Conservation (phyloP, 176 grass and related monocot genomes). For the Juncus effusus region DNA sequence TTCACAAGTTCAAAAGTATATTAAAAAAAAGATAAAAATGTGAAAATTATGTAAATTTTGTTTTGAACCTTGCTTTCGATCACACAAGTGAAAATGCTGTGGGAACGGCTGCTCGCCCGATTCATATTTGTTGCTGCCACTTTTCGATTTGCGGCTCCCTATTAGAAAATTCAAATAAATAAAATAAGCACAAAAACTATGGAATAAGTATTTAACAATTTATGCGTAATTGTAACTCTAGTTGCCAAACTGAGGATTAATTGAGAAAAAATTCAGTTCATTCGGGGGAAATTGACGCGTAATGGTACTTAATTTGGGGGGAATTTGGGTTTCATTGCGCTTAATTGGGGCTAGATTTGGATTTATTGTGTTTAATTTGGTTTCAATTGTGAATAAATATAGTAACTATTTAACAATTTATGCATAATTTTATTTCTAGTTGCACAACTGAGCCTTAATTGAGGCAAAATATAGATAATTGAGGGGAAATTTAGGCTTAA, state of each 20-base stretch:
- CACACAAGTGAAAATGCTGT: slow-evolving; percentile 95
- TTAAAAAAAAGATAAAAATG: slow-evolving; percentile 5
- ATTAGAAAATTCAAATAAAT: slow-evolving; percentile 16
- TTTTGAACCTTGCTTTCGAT: slow-evolving; percentile 90
- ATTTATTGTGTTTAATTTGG: too few species aligned
- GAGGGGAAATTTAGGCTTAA: too few species aligned
- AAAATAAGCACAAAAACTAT: not conserved
- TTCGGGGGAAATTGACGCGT: not conserved
- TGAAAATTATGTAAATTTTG: slow-evolving; percentile 16
- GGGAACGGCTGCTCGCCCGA: slow-evolving; percentile 88
- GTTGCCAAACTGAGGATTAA: not conserved
- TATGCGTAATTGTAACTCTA: too few species aligned
- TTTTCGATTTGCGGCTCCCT: slow-evolving; percentile 95
- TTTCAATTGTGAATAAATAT: too few species aligned
- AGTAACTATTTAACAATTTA: not conserved
- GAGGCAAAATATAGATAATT: not conserved
- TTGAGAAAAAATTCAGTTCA: not conserved
- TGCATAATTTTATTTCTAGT: too few species aligned
- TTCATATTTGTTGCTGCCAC: slow-evolving; percentile 99
- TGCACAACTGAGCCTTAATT: not conserved
- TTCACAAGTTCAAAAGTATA: too few species aligned
- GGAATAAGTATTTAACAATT: not conserved
- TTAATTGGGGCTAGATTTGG: too few species aligned
- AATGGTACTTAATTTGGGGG: too few species aligned
- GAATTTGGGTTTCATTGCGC: too few species aligned